A percentile compares a stretch with the other conserved stretches of the same genome.
Conservation (phyloP, 306 rosid species). For the Rubus parviflorus region DNA sequence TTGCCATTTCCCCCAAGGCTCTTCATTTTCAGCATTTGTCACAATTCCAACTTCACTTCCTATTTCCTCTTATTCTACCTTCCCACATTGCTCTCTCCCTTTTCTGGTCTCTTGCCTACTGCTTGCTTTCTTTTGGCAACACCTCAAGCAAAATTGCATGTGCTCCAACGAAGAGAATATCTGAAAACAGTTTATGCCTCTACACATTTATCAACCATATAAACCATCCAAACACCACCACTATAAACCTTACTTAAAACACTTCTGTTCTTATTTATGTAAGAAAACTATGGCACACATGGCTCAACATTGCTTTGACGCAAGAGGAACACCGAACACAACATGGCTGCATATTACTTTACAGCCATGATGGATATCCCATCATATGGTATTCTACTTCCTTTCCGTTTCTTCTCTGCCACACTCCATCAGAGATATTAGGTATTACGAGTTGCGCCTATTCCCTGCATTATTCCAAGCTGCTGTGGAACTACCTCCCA, state of each 20-base stretch:
- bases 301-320: not conserved
- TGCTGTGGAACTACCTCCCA: not conserved
- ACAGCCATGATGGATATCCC: not conserved
- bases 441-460: not conserved
- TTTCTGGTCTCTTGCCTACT: constrained; percentile 1
- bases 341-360: not conserved
- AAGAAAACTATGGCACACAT: not conserved
- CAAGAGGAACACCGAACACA: not conserved
- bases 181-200: not conserved
- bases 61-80: not conserved
- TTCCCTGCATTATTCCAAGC: not conserved
- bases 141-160: not conserved
- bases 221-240: not conserved
- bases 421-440: not conserved
- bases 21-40: constrained; percentile 54
- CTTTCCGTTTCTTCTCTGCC: not conserved
- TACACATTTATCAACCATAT: not conserved
- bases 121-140: constrained; percentile 4
- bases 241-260: not conserved
- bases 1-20: constrained; percentile 53
- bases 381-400: not conserved
- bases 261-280: too few species aligned
- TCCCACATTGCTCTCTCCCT: constrained; percentile 7
- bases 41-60: constrained; percentile 1
- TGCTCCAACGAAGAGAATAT: not conserved